These are phyloP conservation scores for Litchi chinensis DNA, from an alignment of 345 rosid species.

Conservation along the genomic window DNA sequence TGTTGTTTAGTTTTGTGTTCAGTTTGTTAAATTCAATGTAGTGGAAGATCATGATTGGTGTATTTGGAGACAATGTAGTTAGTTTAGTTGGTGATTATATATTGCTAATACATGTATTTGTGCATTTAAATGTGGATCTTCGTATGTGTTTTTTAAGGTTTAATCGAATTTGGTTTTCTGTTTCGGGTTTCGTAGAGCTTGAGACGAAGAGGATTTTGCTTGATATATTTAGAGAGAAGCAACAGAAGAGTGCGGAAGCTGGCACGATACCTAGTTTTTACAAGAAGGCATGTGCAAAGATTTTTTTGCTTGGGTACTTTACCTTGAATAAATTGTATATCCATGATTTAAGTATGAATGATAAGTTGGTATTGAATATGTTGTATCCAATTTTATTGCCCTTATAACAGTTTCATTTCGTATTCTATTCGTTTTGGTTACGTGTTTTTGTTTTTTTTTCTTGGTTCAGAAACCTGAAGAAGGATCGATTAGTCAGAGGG, in stretches of 20 bases:
- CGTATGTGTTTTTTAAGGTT: not conserved
- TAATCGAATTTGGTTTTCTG: slow-evolving; percentile 14
- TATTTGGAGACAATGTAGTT: not conserved
- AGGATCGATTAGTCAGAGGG: slow-evolving; percentile 95
- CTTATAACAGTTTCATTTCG: not conserved
- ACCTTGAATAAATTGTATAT: slow-evolving; percentile 5
- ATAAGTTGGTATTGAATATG: not conserved
- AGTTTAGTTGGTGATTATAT: not conserved
- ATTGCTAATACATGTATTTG: not conserved
- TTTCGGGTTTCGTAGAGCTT: slow-evolving; percentile 58
- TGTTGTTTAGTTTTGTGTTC: not conserved
- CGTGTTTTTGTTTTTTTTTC: slow-evolving; percentile 15
- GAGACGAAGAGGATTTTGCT: slow-evolving; percentile 97
- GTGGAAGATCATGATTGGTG: not conserved
- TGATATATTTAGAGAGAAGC: slow-evolving; percentile 97
- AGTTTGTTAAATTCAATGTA: not conserved
- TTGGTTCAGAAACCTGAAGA: slow-evolving; percentile 93
- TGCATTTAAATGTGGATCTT: not conserved
- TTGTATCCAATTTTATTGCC: not conserved
- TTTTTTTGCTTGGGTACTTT: slow-evolving; percentile 18
- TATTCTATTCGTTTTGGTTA: slow-evolving; percentile 10
- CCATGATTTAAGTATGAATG: not conserved
- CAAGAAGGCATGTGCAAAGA: slow-evolving; percentile 71
- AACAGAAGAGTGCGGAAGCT: slow-evolving; percentile 85
- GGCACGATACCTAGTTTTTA: slow-evolving; percentile 92